phyloP scores from a whole-genome alignment of 2,329 filamentous ascomycete genomes.

The Ophiostoma perfectum region DNA sequence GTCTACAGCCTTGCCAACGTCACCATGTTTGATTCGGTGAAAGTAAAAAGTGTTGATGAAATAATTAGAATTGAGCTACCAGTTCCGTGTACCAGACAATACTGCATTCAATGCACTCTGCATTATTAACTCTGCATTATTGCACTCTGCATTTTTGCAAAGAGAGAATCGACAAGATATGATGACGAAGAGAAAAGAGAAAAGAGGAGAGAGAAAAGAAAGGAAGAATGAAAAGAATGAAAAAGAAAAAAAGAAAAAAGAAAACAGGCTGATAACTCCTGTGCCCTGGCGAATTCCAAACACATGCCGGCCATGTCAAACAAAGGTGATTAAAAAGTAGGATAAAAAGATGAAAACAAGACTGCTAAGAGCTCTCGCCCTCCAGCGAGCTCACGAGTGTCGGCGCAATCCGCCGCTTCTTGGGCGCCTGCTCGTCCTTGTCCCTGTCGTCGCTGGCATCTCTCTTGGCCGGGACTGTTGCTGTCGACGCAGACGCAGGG shows the following conservation, averaged over 20 bases:
- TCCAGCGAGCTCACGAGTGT: constrained; percentile 45
- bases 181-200: not conserved
- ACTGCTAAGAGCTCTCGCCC: not conserved
- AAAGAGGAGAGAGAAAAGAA: not conserved
- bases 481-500: not conserved
- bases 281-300: not conserved
- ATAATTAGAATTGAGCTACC: not conserved
- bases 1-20: not conserved
- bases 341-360: not conserved
- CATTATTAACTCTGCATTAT: too few species aligned
- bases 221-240: not conserved
- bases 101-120: not conserved
- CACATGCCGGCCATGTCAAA: not conserved
- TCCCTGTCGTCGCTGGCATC: constrained; percentile 41
- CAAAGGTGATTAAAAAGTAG: not conserved
- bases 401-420: constrained; percentile 66
- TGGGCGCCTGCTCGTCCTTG: constrained; percentile 41
- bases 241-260: not conserved
- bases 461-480: constrained; percentile 45
- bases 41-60: not conserved
- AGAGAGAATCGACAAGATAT: too few species aligned
- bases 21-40: not conserved
- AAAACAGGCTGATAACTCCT: constrained; percentile 1
- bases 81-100: not conserved
- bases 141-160: too few species aligned